These are phyloP conservation scores for Penicillium sp. DNA, from an alignment of 2,329 filamentous ascomycete species.

Conservation along the genomic window DNA sequence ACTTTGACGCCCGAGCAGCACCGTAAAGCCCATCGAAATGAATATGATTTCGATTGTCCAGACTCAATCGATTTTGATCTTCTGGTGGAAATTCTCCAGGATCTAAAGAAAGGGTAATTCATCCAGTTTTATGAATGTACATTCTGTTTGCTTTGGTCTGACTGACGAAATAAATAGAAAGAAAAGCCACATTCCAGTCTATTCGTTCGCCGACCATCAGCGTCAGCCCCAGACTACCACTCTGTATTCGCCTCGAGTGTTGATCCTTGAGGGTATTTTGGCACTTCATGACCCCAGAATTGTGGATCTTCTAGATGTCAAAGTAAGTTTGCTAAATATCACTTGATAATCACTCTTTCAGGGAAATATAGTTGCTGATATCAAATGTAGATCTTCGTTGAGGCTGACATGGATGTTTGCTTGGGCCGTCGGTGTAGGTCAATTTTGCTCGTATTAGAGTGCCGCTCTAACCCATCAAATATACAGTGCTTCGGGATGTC, in stretches of 20 bases:
- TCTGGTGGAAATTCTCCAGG: constrained; percentile 72
- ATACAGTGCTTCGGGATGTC: constrained; percentile 77
- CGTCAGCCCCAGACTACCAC: constrained; percentile 75
- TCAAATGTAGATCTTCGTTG: constrained; percentile 74
- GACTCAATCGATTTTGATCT: constrained; percentile 93
- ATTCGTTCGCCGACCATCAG: constrained; percentile 91
- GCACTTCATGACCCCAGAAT: constrained; percentile 87
- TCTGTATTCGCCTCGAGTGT: constrained; percentile 93
- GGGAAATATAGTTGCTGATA: not conserved
- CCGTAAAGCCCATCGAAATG: constrained; percentile 77
- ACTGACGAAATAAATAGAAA: constrained; percentile 27
- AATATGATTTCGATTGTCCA: constrained; percentile 95
- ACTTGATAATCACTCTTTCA: not conserved
- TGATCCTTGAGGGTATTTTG: constrained; percentile 94
- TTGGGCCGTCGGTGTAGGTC: constrained; percentile 77
- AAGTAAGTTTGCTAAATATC: constrained; percentile 51
- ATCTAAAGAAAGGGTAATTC: constrained; percentile 86
- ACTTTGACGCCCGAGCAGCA: constrained; percentile 77
- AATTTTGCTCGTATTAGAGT: not conserved
- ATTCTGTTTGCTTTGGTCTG: constrained; percentile 1
- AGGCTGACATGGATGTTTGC: constrained; percentile 93
- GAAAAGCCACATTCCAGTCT: constrained; percentile 81
- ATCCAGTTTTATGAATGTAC: not conserved
- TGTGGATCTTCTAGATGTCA: constrained; percentile 84
- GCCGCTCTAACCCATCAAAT: not conserved